Evolutionary conservation across 2,329 filamentous ascomycete species (phyloP), one percentile per base, ranked within the genome.

Genomic region (Xylariaceae sp.): DNA sequence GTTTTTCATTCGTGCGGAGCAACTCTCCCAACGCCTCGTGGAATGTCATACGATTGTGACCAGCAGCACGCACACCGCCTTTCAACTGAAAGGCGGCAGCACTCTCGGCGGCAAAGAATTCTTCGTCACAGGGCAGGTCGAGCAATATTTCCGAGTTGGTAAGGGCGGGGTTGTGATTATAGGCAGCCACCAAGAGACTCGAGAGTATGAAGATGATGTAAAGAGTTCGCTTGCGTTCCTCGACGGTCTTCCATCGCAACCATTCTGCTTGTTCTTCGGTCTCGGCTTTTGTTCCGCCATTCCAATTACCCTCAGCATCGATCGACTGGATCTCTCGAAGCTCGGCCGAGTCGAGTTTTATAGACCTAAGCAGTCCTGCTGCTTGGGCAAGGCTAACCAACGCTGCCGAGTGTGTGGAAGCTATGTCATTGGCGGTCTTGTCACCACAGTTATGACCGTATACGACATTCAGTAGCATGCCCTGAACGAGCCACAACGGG

Each of bases 371-470:
- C 47, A 97, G 74, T 48, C 90, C 88, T n/a, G 93, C 91, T 33
- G 91, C 90, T 65, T 92, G 87, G 4, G 93, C 91, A 47, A 99
- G 82, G 67, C 90, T 96, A 48, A 97, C 90, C 40, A 99, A 75
- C 17, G 92, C 90, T 7, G 91, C 89, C 67, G 90, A 95, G 67
- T 97, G 93, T 1, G 89, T 96, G 57, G 88, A 92, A 1, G 93
- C 93, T 64, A 96, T 95, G 67, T 97, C 91, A 54, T 89, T 90
- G 18, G 90, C 88, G 48, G 85, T 87, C 73, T 95, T 93, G 68
- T 97, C 93, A 36, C 89, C 90, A 67, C 91, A 96, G 60, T 96
- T 95, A 69, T 97, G 90, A 13, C 93, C 93, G 67, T 96, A 97
- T 14, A 97, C 89, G 36, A 97, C 89, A 66, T 96, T 97, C 46